A percentile compares a stretch with the other conserved stretches of the same genome.
Conservation (phyloP, 1,284 basidiomycete species). For the Austropuccinia psidii region DNA sequence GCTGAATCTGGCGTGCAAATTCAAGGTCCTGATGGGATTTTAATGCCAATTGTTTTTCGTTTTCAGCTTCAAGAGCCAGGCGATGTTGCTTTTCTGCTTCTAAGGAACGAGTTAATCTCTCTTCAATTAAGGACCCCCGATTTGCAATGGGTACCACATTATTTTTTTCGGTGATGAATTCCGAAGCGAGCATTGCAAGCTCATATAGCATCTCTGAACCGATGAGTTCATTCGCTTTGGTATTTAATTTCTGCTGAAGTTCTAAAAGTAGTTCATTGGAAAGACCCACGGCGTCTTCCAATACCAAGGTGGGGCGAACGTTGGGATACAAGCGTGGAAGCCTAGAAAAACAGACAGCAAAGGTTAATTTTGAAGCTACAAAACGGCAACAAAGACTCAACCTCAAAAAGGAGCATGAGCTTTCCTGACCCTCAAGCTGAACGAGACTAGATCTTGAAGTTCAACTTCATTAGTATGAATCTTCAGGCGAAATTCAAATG, state of each 20-base stretch:
- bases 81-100: slow-evolving; percentile 25
- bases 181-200: slow-evolving; percentile 40
- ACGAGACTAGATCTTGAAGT: slow-evolving; percentile 22
- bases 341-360: not conserved
- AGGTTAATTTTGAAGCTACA: too few species aligned
- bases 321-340: slow-evolving; percentile 25
- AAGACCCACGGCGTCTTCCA: slow-evolving; percentile 22
- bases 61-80: slow-evolving; percentile 22
- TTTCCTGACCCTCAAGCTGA: slow-evolving; percentile 25
- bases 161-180: slow-evolving; percentile 29
- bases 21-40: slow-evolving; percentile 30
- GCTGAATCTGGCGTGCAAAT: slow-evolving; percentile 29
- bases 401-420: not conserved
- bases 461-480: slow-evolving; percentile 32
- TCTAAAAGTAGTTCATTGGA: not conserved
- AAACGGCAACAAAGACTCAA: not conserved
- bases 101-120: slow-evolving; percentile 10
- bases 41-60: slow-evolving; percentile 3
- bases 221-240: slow-evolving; percentile 42
- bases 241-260: slow-evolving; percentile 37
- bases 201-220: slow-evolving; percentile 49
- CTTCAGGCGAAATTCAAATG: slow-evolving; percentile 22
- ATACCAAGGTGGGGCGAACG: slow-evolving; percentile 17
- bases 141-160: not conserved
- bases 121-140: slow-evolving; percentile 15